phyloP scores from a whole-genome alignment of 2,329 filamentous ascomycete species.

The Allantophomopsis cytisporea region DNA sequence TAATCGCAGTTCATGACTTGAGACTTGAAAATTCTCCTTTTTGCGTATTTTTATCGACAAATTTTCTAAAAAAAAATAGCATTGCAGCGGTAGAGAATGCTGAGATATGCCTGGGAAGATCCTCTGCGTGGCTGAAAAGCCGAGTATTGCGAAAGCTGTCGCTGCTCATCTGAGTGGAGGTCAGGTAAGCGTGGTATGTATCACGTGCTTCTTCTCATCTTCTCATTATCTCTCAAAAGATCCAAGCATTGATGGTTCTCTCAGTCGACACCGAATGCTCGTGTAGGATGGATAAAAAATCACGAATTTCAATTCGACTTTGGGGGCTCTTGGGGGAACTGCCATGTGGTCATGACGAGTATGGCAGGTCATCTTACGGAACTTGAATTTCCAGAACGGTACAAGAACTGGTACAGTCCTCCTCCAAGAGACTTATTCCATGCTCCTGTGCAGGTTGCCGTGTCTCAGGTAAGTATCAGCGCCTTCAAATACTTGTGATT shows the following conservation, averaged over 20 bases:
- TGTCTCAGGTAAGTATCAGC: too few relatives aligned
- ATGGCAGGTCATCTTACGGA: conserved; percentile 78
- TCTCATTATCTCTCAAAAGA: neutral
- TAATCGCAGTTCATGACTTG: too few relatives aligned
- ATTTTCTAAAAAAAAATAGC: too few relatives aligned
- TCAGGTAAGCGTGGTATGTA: conserved; percentile 50
- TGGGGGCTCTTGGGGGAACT: conserved; percentile 63
- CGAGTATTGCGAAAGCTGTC: conserved; percentile 90
- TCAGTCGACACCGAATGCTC: too few relatives aligned
- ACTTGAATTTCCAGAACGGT: conserved; percentile 63
- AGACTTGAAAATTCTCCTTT: too few relatives aligned
- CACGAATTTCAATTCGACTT: conserved; percentile 90
- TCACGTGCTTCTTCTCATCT: conserved; percentile 7
- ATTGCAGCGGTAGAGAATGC: neutral
- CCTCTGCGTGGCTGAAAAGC: conserved; percentile 75
- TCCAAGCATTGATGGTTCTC: neutral
- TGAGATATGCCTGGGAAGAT: conserved; percentile 29
- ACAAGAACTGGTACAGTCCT: conserved; percentile 70
- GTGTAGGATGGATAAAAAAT: conserved; percentile 64
- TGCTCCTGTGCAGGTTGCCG: conserved; percentile 55
- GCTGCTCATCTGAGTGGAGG: conserved; percentile 80
- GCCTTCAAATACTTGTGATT: too few relatives aligned
- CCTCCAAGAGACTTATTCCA: conserved; percentile 70
- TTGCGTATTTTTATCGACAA: too few relatives aligned
- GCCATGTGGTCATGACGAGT: conserved; percentile 83